Conservation (phyloP, 164 flowering plant genomes). For the Liquidambar formosana region DNA sequence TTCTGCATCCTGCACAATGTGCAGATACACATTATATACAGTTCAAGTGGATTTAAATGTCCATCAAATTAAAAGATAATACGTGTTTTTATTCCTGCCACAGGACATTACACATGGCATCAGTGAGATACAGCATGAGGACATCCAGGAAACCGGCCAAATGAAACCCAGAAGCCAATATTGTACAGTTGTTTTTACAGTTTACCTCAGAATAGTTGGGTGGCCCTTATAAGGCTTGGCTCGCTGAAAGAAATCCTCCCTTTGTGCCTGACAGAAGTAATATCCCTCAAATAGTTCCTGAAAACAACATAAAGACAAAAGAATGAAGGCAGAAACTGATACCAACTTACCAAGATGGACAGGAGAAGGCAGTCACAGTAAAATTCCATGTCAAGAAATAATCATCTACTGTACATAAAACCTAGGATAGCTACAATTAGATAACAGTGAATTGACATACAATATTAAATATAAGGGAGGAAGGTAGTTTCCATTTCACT, state of each 20-base stretch:
- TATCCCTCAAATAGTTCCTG: slow-evolving; percentile 97
- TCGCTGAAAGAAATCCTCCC: slow-evolving; percentile 80
- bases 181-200: background rate
- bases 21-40: background rate
- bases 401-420: too few species aligned
- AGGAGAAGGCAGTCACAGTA: background rate
- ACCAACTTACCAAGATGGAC: background rate
- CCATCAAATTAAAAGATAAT: background rate
- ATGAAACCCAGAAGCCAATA: background rate
- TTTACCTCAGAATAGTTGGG: slow-evolving; percentile 75
- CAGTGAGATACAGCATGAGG: background rate
- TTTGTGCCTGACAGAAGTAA: slow-evolving; percentile 98
- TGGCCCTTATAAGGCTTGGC: slow-evolving; percentile 87
- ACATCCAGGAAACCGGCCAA: background rate
- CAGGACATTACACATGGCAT: background rate
- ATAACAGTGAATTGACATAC: too few species aligned
- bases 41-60: background rate
- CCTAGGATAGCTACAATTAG: too few species aligned
- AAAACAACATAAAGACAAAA: slow-evolving; percentile 4
- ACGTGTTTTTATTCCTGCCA: background rate
- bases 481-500: too few species aligned
- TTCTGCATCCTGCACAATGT: slow-evolving; percentile 70
- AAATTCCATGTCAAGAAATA: background rate
- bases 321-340: background rate
- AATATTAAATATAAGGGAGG: too few species aligned